Evolutionary conservation across 805 yeast genomes (phyloP).

Genomic region (Candida arabinofermentans): DNA sequence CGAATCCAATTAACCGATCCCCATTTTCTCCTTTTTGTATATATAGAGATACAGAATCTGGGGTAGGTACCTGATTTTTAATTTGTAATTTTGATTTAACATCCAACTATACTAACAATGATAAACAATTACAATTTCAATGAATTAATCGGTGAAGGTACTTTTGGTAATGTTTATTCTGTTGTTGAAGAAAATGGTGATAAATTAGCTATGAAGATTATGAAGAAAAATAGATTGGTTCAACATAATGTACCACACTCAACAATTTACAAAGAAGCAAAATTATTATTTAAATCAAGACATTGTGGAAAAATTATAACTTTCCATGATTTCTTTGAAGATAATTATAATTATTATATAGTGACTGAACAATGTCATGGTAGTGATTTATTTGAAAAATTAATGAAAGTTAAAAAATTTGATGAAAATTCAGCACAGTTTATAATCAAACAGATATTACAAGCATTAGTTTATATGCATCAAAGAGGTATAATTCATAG

Average conservation of each 20-base stretch:
- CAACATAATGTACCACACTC: neutral
- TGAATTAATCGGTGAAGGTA: neutral
- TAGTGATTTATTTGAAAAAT: conserved; percentile 83
- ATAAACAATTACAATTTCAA: neutral
- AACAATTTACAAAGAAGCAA: conserved; percentile 50
- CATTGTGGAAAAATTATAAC: conserved; percentile 77
- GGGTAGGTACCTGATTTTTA: too few relatives aligned
- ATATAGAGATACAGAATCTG: too few relatives aligned
- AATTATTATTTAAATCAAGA: conserved; percentile 52
- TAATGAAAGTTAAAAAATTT: conserved; percentile 65
- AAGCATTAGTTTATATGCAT: conserved; percentile 72
- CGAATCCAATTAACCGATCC: too few relatives aligned
- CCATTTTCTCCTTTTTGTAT: too few relatives aligned
- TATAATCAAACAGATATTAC: conserved; percentile 61
- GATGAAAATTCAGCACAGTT: conserved; percentile 75
- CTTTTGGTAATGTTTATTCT: conserved; percentile 1
- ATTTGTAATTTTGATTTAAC: too few relatives aligned
- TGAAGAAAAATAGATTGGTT: neutral
- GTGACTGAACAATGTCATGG: conserved; percentile 88
- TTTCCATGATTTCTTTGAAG: conserved; percentile 82
- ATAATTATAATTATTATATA: conserved; percentile 76
- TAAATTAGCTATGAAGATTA: conserved; percentile 1
- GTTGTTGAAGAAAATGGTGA: neutral
- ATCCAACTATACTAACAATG: neutral
- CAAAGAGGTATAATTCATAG: conserved; percentile 72